Evolutionary conservation across 768 basidiomycete genomes (phyloP).

Genomic region (Suillus lakei): DNA sequence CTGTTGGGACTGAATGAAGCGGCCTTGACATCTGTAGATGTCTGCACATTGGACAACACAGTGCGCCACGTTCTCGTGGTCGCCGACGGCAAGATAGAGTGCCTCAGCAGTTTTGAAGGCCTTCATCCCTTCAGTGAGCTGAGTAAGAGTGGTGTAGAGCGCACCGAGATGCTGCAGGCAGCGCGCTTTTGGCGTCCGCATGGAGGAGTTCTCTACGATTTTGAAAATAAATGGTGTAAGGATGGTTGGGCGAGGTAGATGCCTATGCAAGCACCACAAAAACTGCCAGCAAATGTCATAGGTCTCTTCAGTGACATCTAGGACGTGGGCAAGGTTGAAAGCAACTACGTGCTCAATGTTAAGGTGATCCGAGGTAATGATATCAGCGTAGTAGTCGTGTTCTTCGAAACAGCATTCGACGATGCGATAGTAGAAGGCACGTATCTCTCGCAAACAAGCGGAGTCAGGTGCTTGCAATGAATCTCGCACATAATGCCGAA

Average conservation of each 20-base stretch:
- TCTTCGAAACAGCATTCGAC: neutral
- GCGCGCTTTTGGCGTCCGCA: neutral
- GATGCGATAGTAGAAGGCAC: neutral
- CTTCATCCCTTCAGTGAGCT: neutral
- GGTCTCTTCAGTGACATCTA: neutral
- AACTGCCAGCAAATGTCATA: neutral
- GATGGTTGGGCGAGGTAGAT: neutral
- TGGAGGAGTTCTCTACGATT: neutral
- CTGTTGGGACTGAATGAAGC: neutral
- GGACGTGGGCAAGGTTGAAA: neutral
- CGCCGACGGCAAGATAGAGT: neutral
- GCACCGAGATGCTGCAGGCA: neutral
- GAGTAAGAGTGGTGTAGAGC: neutral
- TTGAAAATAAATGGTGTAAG: neutral
- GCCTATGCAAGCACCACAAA: neutral
- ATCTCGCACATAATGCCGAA: constrained; percentile 4
- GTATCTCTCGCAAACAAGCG: neutral
- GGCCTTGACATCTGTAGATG: neutral
- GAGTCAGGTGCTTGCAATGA: neutral
- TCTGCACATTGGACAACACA: neutral
- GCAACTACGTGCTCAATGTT: constrained; percentile 2
- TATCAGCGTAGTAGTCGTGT: neutral
- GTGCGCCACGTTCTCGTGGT: neutral
- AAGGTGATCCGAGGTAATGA: neutral
- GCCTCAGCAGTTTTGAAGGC: neutral